These are phyloP conservation scores for Aspergillus tubingensis DNA, from an alignment of 2,329 filamentous ascomycete species.

Conservation along the genomic window DNA sequence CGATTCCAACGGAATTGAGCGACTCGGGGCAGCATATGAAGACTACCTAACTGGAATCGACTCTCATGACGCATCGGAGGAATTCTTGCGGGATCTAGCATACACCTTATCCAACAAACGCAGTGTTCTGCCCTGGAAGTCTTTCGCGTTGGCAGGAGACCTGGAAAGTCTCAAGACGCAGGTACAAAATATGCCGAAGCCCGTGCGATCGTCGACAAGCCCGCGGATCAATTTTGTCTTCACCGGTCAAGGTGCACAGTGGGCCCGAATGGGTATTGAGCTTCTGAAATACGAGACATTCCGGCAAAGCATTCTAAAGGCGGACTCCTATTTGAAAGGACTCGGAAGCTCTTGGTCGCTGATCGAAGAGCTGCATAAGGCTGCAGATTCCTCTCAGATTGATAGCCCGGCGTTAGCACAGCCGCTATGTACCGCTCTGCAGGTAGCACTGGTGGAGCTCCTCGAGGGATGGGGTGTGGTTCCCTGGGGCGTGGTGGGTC, in stretches of 20 bases:
- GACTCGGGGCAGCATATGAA: too few species aligned
- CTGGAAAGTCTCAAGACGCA: neutral
- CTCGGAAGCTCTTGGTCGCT: too few species aligned
- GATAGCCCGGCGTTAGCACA: slow-evolving; percentile 26
- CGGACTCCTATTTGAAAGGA: too few species aligned
- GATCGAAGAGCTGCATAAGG: neutral
- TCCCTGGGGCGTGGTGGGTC: slow-evolving; percentile 27
- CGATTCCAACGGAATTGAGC: too few species aligned
- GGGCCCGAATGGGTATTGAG: slow-evolving; percentile 28
- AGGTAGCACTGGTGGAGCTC: slow-evolving; percentile 31
- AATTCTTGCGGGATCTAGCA: slow-evolving; percentile 1
- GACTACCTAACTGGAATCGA: too few species aligned
- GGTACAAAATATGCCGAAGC: too few species aligned
- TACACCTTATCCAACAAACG: slow-evolving; percentile 10
- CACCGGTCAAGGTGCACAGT: slow-evolving; percentile 40
- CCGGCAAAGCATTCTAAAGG: slow-evolving; percentile 1
- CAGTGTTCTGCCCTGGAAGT: too few species aligned
- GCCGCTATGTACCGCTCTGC: slow-evolving; percentile 31
- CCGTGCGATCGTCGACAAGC: neutral
- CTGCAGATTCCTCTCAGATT: slow-evolving; percentile 9
- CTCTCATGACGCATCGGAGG: neutral
- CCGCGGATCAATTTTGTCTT: slow-evolving; percentile 29
- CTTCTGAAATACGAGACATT: slow-evolving; percentile 23
- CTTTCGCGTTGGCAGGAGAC: neutral
- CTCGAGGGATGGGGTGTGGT: slow-evolving; percentile 22